Base-by-base conservation (phyloP, 257 asterid species). In the Plantago ovata region DNA sequence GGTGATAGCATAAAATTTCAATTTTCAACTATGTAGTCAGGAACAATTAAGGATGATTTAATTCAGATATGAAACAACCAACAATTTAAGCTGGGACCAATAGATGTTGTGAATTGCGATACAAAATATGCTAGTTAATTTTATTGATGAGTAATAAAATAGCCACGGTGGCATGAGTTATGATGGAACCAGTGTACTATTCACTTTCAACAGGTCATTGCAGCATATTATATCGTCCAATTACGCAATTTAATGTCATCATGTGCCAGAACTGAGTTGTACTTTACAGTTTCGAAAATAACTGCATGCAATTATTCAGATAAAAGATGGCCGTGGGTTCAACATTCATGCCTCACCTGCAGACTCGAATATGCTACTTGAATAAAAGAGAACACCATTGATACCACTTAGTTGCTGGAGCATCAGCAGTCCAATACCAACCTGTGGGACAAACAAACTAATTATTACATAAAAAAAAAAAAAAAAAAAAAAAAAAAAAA, bases 381-480 rank as follows among this genome's bases (percentile, higher is more conserved):
- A 90, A 69, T 90, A 86, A 66, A 86, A 86, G 44, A 90, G 75
- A 61, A 86, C 84, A 12, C 97, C 95, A 53, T 90, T 90, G 60
- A 85, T 69, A 32, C 97, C 97, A 64, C 85, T 79, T 61, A 84
- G 81, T 74, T 90, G 97, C 75, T 90, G 97, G 65, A 90, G 85
- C 69, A 83, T 64, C 43, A 90, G 86, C 40, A 86, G 70, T 75
- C 95, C 96, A 59, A 86, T 82, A 71, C 97, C 97, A 5, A 90
- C 66, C 95, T 89, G 81, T 67, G 56, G 50, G 20, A 62, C 15
- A 52, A 16, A 57, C 19, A 48, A 42, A 58, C 28, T 44, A 48
- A 53, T 59, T 39, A 21, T 44, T 28, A 28, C 2, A 56, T 45
- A 50, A 54, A 58, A 24, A 54, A n/a, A n/a, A n/a, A n/a, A n/a